Percentiles rank a stretch among this genome's conserved stretches.
Conservation (phyloP, 1,284 basidiomycete species). For the Cutaneotrichosporon sp. region DNA sequence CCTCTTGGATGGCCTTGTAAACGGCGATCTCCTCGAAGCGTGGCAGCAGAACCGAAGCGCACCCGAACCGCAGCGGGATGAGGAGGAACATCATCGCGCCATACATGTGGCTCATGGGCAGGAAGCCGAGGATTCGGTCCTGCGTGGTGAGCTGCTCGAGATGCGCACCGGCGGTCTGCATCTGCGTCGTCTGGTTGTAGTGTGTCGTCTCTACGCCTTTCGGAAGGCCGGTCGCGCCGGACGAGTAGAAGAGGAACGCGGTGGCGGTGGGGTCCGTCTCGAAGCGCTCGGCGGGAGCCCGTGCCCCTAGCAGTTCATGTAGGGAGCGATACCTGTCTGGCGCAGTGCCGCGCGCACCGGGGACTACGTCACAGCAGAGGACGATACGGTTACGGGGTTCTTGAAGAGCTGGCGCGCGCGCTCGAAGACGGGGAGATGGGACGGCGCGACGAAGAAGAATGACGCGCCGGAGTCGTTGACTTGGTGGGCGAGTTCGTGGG, state of each 20-base stretch:
- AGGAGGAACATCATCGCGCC: constrained; percentile 55
- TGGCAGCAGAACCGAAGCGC: constrained; percentile 66
- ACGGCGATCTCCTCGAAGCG: constrained; percentile 62
- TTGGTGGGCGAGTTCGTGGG: constrained; percentile 41
- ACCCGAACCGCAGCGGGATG: constrained; percentile 61
- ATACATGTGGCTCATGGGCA: constrained; percentile 26
- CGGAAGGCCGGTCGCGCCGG: constrained; percentile 58
- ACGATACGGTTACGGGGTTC: constrained; percentile 28
- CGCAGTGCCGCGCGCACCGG: background rate
- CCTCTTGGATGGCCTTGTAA: constrained; percentile 65
- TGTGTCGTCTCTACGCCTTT: constrained; percentile 61
- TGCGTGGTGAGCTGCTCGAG: background rate
- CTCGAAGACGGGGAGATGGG: constrained; percentile 49
- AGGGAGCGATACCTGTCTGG: constrained; percentile 16
- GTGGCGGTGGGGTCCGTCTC: constrained; percentile 1
- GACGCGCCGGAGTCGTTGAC: constrained; percentile 59
- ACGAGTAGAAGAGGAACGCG: constrained; percentile 61
- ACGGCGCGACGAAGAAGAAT: constrained; percentile 60
- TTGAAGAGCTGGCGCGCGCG: constrained; percentile 32
- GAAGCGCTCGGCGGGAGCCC: constrained; percentile 1
- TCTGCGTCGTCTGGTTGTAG: constrained; percentile 59
- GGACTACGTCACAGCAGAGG: constrained; percentile 24
- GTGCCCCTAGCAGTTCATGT: constrained; percentile 6
- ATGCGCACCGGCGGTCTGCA: background rate
- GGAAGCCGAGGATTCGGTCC: constrained; percentile 19